Evolutionary conservation across 2,329 filamentous ascomycete species (phyloP), one percentile per base, ranked within the genome.

Genomic region (Arthrobotrys iridis): DNA sequence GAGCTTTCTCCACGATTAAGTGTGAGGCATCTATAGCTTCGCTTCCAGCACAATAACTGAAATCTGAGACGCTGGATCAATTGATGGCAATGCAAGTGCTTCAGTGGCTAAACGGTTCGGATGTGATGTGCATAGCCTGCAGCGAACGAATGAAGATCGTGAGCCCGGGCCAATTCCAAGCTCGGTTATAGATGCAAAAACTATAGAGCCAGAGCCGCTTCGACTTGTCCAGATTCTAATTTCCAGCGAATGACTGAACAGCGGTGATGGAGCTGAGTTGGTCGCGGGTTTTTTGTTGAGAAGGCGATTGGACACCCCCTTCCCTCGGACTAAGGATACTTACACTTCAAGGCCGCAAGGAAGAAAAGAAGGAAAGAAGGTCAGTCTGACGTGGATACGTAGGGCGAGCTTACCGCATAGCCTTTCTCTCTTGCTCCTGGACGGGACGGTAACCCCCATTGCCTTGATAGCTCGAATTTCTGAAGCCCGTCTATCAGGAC

Each of bases 381-480:
- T 20, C 50, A 43, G 50, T 74, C 68, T 74, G 68, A 74, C 68
- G 68, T 74, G 68, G 68, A 74, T 52, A 37, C 43, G 18, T n/a
- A 70, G 24, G 35, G 28, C 20, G 46, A 30, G 60, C 60, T 41
- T 30, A 6, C 15, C 24, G 28, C 37, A 26, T 64, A 10, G 33
- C 18, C n/a, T 48, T 37, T 40, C 40, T 30, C 0, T 4, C 40
- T 62, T 26, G 18, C 45, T 15, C 37, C 35, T 63, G 46, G 45
- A 18, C 48, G 20, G 52, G 35, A 40, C 30, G 45, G 45, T 15
- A 63, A 46, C 28, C n/a, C 24, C 46, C 45, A 43, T 40, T 24
- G 7, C 15, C 13, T 46, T 26, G 22, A 58, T 30, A 43, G 50
- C 68, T 15, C 41, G 28, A 26, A 41, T 20, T 22, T 50, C n/a